Base-by-base conservation (phyloP, 768 basidiomycete genomes). In the Termitomyces sp. region DNA sequence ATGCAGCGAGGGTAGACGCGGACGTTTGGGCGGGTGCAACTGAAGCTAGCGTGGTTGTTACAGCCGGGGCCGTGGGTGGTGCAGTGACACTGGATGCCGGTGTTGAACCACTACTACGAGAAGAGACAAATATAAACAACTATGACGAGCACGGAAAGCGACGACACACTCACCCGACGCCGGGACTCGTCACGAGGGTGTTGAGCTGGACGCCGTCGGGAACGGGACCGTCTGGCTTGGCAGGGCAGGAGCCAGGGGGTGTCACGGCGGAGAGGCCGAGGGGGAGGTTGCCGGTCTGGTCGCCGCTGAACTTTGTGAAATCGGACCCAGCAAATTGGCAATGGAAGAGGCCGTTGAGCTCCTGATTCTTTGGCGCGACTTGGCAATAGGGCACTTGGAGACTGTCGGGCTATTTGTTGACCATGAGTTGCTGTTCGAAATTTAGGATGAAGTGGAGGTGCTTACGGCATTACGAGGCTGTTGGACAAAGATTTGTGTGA, bases 311-410 rank as follows among this genome's bases (percentile, higher is more conserved):
- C 18, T 68, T 65, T 18, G 74, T 63, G 60, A 74, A 74, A 54
- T 79, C 71, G 0, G 76, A 71, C 10, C 77, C 72, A 2, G 66
- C 64, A 61, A 79, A 79, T 63, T 82, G 78, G 60, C 79, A 80
- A 47, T 82, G 80, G 76, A 81, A 80, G n/a, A 82, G 69, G 1
- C 79, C 79, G 47, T 74, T 70, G 32, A 82, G 76, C 64, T 81
- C 79, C 0, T 67, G 41, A 59, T 81, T 80, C 67, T 71, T 70
- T 10, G 80, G 79, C 0, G 78, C 77, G 16, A 67, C 63, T 57
- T 81, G 79, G 64, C 80, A 82, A 64, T 80, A 82, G 6, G 78
- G 79, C 11, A 75, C 72, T 58, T 74, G 72, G 13, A 78, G 70
- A 47, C 73, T 75, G 62, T 75, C 75, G 47, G 80, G 79, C 76